These are phyloP conservation scores for Neophaeococcomyces mojaviensis DNA, from an alignment of 2,329 filamentous ascomycete genomes.

Conservation along the genomic window DNA sequence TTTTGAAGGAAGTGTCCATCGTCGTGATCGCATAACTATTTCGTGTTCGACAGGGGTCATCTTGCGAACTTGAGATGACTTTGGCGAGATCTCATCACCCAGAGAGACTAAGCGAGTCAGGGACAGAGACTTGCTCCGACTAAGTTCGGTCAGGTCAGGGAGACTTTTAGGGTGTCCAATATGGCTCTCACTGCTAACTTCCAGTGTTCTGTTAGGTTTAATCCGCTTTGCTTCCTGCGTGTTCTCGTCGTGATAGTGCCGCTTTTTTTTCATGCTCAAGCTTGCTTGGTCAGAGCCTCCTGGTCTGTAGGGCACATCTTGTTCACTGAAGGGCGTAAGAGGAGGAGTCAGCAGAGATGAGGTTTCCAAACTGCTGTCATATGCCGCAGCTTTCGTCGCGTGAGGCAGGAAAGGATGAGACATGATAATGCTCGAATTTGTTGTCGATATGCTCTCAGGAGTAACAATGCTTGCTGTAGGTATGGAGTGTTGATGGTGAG, in stretches of 20 bases:
- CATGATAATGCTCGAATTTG: not conserved
- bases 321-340: slow-evolving; percentile 10
- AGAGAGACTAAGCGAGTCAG: not conserved
- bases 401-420: not conserved
- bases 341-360: slow-evolving; percentile 16
- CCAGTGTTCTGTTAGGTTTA: not conserved
- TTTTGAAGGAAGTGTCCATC: slow-evolving; percentile 21
- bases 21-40: not conserved
- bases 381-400: not conserved
- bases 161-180: not conserved
- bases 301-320: slow-evolving; percentile 18
- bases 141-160: not conserved
- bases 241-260: slow-evolving; percentile 1
- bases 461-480: too few relatives aligned
- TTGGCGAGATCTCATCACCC: not conserved
- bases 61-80: not conserved
- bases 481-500: not conserved
- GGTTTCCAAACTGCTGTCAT: not conserved
- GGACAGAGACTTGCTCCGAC: not conserved
- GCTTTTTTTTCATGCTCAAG: slow-evolving; percentile 19
- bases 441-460: not conserved
- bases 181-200: not conserved
- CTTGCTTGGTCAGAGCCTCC: slow-evolving; percentile 13
- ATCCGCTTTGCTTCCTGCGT: not conserved
- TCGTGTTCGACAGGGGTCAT: not conserved